These are phyloP conservation scores for Amanita brunnescens DNA, from an alignment of 768 basidiomycete genomes.

Conservation along the genomic window DNA sequence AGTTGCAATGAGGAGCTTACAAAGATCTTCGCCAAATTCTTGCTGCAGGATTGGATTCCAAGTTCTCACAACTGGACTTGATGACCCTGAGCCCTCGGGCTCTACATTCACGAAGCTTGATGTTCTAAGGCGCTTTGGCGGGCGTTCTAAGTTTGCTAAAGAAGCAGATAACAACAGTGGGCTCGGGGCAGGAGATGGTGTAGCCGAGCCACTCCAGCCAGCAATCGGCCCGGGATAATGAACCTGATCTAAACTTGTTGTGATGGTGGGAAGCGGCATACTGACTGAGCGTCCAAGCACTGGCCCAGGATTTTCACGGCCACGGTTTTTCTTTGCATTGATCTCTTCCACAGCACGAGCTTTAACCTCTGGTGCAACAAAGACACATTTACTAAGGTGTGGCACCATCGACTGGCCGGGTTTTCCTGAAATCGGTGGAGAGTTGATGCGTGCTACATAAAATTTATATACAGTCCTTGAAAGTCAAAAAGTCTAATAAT, in stretches of 20 bases:
- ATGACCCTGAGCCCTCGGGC: neutral
- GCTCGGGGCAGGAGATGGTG: conserved; percentile 5
- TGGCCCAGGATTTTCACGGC: neutral
- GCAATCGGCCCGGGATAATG: neutral
- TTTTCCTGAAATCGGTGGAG: conserved; percentile 8
- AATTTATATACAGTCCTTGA: neutral
- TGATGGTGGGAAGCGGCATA: conserved; percentile 4
- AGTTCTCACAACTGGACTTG: neutral
- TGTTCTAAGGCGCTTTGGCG: neutral
- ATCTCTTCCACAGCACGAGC: neutral
- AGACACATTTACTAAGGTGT: conserved; percentile 8
- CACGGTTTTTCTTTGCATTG: neutral
- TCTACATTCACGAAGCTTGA: conserved; percentile 3
- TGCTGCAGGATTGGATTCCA: conserved; percentile 7
- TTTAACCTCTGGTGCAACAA: conserved; percentile 6
- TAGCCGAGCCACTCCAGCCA: neutral
- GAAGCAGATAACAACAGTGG: conserved; percentile 1
- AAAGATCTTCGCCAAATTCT: conserved; percentile 15
- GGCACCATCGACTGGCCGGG: conserved; percentile 11
- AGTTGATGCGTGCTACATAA: neutral
- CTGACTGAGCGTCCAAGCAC: conserved; percentile 3
- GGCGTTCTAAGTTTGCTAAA: neutral
- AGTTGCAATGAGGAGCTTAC: conserved; percentile 4
- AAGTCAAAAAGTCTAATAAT: neutral
- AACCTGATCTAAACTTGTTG: neutral